These are phyloP conservation scores for Abrus pulchellus DNA, from an alignment of 306 rosid genomes.

Conservation along the genomic window DNA sequence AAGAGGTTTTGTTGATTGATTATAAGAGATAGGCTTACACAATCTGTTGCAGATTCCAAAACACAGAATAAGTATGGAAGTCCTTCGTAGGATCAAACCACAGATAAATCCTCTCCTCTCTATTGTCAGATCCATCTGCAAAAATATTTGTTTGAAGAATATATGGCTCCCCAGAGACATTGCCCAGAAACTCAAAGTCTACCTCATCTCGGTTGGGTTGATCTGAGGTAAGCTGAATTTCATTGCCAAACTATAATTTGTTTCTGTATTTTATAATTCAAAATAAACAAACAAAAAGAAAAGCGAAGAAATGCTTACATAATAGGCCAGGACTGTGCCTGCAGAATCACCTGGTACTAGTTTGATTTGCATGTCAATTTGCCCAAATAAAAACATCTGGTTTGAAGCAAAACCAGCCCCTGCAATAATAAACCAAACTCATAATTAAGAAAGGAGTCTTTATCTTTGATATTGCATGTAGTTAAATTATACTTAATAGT, in stretches of 20 bases:
- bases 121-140: conserved; percentile 75
- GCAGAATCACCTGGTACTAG: conserved; percentile 90
- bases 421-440: conserved; percentile 40
- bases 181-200: conserved; percentile 93
- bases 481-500: not conserved
- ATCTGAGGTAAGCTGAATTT: conserved; percentile 80
- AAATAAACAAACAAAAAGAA: conserved; percentile 1
- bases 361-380: conserved; percentile 92
- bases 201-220: conserved; percentile 91
- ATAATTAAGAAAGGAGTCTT: conserved; percentile 2
- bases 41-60: conserved; percentile 92
- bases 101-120: conserved; percentile 87
- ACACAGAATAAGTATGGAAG: conserved; percentile 84
- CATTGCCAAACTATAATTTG: conserved; percentile 7
- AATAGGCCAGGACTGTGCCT: conserved; percentile 90
- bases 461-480: not conserved
- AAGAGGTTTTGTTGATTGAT: not conserved
- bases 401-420: conserved; percentile 91
- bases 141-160: conserved; percentile 83
- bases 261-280: not conserved
- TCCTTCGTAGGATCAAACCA: conserved; percentile 97
- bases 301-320: conserved; percentile 57
- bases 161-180: conserved; percentile 76
- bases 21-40: conserved; percentile 63
- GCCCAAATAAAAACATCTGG: conserved; percentile 87